Evolutionary conservation across 495 filamentous ascomycete genomes (phyloP).

Genomic region (Tuber indicum): DNA sequence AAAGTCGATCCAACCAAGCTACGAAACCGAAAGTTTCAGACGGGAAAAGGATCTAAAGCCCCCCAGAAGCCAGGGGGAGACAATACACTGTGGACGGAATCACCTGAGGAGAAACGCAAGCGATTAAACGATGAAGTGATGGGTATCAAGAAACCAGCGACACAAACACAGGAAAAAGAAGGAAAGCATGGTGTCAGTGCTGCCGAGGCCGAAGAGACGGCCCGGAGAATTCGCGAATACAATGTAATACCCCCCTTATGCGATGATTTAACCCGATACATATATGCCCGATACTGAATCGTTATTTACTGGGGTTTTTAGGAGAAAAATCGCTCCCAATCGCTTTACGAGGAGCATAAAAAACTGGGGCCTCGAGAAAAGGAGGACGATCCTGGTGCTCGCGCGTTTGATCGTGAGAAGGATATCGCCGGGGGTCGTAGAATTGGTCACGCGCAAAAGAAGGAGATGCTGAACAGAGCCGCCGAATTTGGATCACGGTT

Average conservation of each 20-base stretch:
- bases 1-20: constrained; percentile 80
- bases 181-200: constrained; percentile 34
- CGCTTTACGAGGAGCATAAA: constrained; percentile 59
- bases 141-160: constrained; percentile 54
- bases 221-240: constrained; percentile 54
- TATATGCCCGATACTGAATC: constrained; percentile 12
- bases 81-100: constrained; percentile 79
- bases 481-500: constrained; percentile 80
- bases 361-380: constrained; percentile 49
- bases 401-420: constrained; percentile 89
- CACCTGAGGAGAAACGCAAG: constrained; percentile 76
- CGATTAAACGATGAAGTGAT: constrained; percentile 79
- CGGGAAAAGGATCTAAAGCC: constrained; percentile 56
- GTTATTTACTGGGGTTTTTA: constrained; percentile 26
- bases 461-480: constrained; percentile 72
- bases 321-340: constrained; percentile 58
- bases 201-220: constrained; percentile 49
- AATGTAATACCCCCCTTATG: constrained; percentile 46
- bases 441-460: constrained; percentile 66
- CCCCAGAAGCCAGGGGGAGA: constrained; percentile 46
- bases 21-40: constrained; percentile 75
- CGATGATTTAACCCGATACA: constrained; percentile 7
- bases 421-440: constrained; percentile 74
- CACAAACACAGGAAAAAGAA: constrained; percentile 34
- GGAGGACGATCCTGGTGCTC: constrained; percentile 84